Conservation (phyloP, 2,329 filamentous ascomycete species). For the Diplodia seriata region DNA sequence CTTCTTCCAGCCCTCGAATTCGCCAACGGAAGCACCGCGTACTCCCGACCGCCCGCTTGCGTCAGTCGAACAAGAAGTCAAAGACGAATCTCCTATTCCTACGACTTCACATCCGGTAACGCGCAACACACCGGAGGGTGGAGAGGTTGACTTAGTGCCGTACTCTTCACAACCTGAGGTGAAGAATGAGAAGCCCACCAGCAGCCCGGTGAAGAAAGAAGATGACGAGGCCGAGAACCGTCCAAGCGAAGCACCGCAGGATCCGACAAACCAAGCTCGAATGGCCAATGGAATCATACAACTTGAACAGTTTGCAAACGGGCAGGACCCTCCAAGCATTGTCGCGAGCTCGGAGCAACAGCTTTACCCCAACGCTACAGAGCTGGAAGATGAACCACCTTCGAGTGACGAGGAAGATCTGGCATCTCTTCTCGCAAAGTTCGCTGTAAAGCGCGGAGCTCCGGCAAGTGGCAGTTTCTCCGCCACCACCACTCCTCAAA, state of each 20-base stretch:
- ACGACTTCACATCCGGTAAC: rapidly evolving
- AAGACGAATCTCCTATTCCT: background rate
- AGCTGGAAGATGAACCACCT: background rate
- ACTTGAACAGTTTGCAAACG: no score
- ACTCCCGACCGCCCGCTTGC: background rate
- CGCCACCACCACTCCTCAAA: no score
- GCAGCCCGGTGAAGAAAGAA: background rate
- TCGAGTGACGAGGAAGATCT: background rate
- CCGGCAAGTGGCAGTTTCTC: no score
- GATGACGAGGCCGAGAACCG: background rate
- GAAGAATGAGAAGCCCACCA: background rate
- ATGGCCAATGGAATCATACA: no score
- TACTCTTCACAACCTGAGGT: background rate
- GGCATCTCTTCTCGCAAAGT: background rate
- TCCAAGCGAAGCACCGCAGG: background rate
- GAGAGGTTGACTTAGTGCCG: background rate
- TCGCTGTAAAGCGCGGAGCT: background rate
- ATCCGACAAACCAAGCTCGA: no score
- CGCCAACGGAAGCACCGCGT: rapidly evolving
- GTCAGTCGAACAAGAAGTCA: background rate
- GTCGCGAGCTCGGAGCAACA: no score
- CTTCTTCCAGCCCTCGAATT: background rate
- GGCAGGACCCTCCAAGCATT: no score
- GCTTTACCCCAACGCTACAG: no score
- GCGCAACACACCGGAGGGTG: no score